phyloP scores from a whole-genome alignment of 2,329 filamentous ascomycete genomes.

The Cladosporium sp. region DNA sequence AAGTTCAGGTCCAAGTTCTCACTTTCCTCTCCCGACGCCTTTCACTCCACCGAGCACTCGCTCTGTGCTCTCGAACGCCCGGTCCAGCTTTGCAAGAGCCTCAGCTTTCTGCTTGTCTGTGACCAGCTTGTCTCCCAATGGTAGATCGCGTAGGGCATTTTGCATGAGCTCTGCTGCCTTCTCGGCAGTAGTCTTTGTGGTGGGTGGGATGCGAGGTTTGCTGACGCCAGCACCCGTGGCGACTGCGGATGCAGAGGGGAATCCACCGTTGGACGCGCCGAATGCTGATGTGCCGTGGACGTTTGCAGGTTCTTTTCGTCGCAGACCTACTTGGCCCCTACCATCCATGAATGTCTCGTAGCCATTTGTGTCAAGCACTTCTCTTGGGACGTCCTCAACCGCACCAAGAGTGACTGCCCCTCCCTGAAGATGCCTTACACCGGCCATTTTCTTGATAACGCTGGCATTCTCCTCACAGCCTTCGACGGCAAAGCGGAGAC shows the following conservation, averaged over 20 bases:
- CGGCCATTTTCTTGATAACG: conserved; percentile 60
- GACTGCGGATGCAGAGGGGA: conserved; percentile 9
- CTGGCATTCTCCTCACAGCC: conserved; percentile 68
- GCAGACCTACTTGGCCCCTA: conserved; percentile 44
- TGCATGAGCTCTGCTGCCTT: conserved; percentile 45
- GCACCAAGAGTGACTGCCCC: conserved; percentile 4
- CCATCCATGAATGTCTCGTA: conserved; percentile 49
- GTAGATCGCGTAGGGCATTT: conserved; percentile 43
- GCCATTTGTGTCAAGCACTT: conserved; percentile 45
- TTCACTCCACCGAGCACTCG: conserved; percentile 17
- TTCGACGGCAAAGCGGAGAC: conserved; percentile 67
- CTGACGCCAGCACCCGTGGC: conserved; percentile 8
- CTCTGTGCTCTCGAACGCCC: conserved; percentile 30
- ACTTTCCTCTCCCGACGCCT: conserved; percentile 7
- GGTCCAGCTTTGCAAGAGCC: conserved; percentile 42
- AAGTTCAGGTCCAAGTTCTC: background rate
- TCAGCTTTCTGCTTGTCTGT: conserved; percentile 41
- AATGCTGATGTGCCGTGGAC: background rate
- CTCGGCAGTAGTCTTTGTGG: conserved; percentile 32
- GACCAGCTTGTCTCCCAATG: conserved; percentile 33
- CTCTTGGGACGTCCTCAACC: conserved; percentile 36
- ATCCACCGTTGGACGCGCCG: conserved; percentile 1
- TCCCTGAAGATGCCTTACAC: conserved; percentile 14
- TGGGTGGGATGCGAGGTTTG: conserved; percentile 5
- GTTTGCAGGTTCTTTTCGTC: conserved; percentile 34